Conservation (phyloP, 495 filamentous ascomycete genomes). For the Penicillium samsonianum region DNA sequence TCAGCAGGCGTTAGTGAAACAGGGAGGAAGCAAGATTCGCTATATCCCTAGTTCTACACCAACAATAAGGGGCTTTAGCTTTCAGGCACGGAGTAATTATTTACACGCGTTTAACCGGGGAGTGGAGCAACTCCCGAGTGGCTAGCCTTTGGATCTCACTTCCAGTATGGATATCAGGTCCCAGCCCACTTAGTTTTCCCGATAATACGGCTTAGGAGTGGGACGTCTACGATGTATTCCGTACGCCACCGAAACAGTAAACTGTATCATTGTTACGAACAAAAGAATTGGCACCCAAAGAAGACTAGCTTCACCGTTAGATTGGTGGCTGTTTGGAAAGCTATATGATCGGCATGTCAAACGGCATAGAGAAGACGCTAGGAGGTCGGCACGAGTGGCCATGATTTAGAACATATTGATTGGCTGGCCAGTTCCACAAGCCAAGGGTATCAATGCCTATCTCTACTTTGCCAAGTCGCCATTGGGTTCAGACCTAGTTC, state of each 20-base stretch:
- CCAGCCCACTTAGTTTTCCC: neutral
- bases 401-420: neutral
- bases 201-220: neutral
- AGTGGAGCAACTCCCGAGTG: neutral
- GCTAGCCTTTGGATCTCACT: neutral
- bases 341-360: conserved; percentile 21
- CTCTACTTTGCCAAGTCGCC: too few species aligned
- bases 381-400: neutral
- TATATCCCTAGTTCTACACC: too few species aligned
- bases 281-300: neutral
- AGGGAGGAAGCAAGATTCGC: neutral
- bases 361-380: conserved; percentile 7
- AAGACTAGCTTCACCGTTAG: conserved; percentile 9
- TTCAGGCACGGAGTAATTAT: too few species aligned
- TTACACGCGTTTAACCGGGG: too few species aligned
- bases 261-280: neutral
- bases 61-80: too few species aligned
- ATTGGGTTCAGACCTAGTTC: too few species aligned
- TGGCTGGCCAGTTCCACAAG: neutral
- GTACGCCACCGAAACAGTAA: neutral
- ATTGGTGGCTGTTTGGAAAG: conserved; percentile 12
- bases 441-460: neutral
- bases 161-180: neutral
- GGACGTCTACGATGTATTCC: too few species aligned
- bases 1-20: neutral